These are phyloP conservation scores for Anthracocystis panici-leucophaei DNA, from an alignment of 1,284 basidiomycete genomes.

Conservation along the genomic window DNA sequence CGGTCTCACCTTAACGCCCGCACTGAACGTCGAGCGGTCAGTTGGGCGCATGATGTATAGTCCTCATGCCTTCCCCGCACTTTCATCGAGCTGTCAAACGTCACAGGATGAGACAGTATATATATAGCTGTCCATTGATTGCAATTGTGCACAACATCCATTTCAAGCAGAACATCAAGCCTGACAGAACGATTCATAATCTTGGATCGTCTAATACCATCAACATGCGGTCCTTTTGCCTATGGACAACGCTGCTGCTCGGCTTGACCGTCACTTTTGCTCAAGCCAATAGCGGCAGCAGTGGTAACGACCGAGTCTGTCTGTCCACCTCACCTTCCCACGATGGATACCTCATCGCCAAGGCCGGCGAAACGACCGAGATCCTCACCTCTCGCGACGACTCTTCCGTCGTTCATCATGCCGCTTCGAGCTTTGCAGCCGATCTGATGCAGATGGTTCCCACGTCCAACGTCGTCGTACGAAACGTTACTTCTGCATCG, in stretches of 20 bases:
- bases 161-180: not conserved
- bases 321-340: conserved; percentile 12
- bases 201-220: not conserved
- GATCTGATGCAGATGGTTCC: conserved; percentile 32
- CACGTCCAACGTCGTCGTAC: conserved; percentile 23
- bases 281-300: not conserved
- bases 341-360: conserved; percentile 23
- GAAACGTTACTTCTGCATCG: conserved; percentile 29
- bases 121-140: not conserved
- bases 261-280: conserved; percentile 7
- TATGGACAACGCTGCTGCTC: conserved; percentile 21
- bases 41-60: not conserved
- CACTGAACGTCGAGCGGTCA: not conserved
- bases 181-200: not conserved
- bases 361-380: conserved; percentile 30
- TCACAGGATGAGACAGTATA: conserved; percentile 6
- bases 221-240: conserved; percentile 5
- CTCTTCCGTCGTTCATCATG: conserved; percentile 29
- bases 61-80: not conserved
- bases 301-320: conserved; percentile 4
- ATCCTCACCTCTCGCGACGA: conserved; percentile 43
- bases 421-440: conserved; percentile 21
- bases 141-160: not conserved
- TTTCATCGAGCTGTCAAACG: not conserved
- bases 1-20: not conserved